These are phyloP conservation scores for Sisymbrium altissimum DNA, from an alignment of 345 rosid species.

Conservation along the genomic window DNA sequence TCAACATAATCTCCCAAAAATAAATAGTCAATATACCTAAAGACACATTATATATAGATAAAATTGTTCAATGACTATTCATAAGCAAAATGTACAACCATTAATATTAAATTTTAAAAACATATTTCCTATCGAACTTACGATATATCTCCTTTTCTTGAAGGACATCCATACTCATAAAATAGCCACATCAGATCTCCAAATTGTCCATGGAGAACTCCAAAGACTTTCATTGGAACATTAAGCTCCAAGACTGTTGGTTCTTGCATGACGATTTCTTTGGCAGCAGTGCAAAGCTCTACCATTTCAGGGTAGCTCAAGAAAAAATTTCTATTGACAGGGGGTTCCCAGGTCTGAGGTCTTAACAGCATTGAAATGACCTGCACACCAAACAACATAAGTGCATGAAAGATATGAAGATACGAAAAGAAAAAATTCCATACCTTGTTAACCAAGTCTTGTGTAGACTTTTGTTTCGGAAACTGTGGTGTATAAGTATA, in stretches of 20 bases:
- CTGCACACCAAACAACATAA: conserved; percentile 41
- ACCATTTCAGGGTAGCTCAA: conserved; percentile 67
- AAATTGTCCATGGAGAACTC: conserved; percentile 88
- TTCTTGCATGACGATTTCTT: conserved; percentile 62
- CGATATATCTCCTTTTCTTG: conserved; percentile 86
- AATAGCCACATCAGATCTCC: conserved; percentile 78
- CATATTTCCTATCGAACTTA: conserved; percentile 32
- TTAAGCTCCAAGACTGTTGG: conserved; percentile 73
- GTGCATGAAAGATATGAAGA: background rate
- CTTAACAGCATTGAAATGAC: conserved; percentile 64
- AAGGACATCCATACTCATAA: conserved; percentile 78
- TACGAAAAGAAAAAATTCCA: conserved; percentile 2
- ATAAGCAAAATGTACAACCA: background rate
- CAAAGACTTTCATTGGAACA: conserved; percentile 81
- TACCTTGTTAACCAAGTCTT: conserved; percentile 74
- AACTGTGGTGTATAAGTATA: background rate
- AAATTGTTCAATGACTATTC: background rate
- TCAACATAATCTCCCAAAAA: conserved; percentile 96
- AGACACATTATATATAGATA: background rate
- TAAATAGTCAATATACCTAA: conserved; percentile 83
- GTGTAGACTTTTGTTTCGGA: conserved; percentile 37
- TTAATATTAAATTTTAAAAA: background rate
- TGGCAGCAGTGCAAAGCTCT: conserved; percentile 69
- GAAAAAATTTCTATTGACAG: conserved; percentile 59
- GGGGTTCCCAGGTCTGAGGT: conserved; percentile 79